Evolutionary conservation across 2,329 filamentous ascomycete genomes (phyloP).

Genomic region (Trichoderma sp.): DNA sequence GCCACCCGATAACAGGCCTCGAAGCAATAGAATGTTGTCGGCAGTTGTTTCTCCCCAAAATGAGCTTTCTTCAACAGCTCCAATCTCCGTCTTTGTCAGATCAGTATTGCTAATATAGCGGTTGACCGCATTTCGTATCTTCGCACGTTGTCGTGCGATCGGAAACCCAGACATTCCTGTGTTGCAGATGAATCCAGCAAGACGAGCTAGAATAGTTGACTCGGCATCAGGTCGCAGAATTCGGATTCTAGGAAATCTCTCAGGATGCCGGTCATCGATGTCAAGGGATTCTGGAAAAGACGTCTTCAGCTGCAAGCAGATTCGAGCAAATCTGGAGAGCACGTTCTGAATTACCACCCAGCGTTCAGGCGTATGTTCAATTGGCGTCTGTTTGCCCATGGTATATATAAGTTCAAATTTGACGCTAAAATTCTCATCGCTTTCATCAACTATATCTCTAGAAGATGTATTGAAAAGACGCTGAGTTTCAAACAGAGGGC

Average conservation of each 20-base stretch:
- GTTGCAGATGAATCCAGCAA: constrained; percentile 49
- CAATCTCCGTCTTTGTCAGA: neutral
- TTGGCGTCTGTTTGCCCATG: constrained; percentile 54
- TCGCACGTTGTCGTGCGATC: constrained; percentile 37
- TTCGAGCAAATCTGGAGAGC: constrained; percentile 45
- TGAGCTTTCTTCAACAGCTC: neutral
- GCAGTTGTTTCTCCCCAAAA: constrained; percentile 45
- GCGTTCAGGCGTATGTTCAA: constrained; percentile 48
- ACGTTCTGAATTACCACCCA: constrained; percentile 62
- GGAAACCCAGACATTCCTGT: constrained; percentile 50
- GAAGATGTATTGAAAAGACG: constrained; percentile 54
- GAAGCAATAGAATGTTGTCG: constrained; percentile 51
- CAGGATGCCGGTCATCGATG: constrained; percentile 38
- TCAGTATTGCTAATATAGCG: neutral
- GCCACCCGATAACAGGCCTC: constrained; percentile 60
- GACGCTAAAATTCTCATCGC: constrained; percentile 64
- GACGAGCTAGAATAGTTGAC: constrained; percentile 35
- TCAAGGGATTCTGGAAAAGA: constrained; percentile 49
- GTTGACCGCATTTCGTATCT: neutral
- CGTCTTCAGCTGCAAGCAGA: constrained; percentile 36
- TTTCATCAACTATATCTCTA: constrained; percentile 66
- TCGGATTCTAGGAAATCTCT: constrained; percentile 53
- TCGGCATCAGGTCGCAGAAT: constrained; percentile 46
- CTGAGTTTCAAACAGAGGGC: constrained; percentile 46
- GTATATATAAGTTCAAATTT: constrained; percentile 68